phyloP scores from a whole-genome alignment of 2,329 filamentous ascomycete species.

The Fusarium newnesense region DNA sequence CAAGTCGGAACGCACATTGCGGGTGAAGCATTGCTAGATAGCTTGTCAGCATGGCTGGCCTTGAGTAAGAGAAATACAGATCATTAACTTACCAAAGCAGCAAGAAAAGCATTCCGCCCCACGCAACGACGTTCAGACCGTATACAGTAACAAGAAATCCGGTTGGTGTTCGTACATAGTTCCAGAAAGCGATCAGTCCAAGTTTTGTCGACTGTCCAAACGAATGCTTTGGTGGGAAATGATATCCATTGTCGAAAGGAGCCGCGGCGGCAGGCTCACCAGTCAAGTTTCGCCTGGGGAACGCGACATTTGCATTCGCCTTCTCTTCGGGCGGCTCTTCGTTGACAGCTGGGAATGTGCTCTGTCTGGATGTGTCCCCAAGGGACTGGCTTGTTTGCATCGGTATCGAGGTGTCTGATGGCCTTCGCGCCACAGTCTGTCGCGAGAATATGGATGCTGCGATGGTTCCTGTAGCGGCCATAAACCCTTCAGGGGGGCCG shows the following conservation, averaged over 20 bases:
- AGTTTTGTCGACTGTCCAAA: constrained; percentile 68
- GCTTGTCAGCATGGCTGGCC: constrained; percentile 12
- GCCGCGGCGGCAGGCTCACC: constrained; percentile 48
- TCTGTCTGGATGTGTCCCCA: constrained; percentile 40
- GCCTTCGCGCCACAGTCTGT: constrained; percentile 32
- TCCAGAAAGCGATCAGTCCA: constrained; percentile 71
- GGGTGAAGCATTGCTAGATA: constrained; percentile 54
- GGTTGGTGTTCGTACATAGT: constrained; percentile 78
- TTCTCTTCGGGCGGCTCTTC: constrained; percentile 35
- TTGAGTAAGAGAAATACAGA: neutral
- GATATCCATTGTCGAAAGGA: constrained; percentile 71
- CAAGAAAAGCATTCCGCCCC: constrained; percentile 92
- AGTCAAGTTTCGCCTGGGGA: constrained; percentile 9
- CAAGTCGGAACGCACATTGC: constrained; percentile 79
- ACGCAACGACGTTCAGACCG: constrained; percentile 83
- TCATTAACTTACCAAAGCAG: constrained; percentile 72
- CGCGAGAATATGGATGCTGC: constrained; percentile 53
- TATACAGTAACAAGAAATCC: constrained; percentile 84
- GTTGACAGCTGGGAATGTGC: constrained; percentile 29
- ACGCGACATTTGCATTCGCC: neutral
- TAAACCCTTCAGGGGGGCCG: constrained; percentile 58
- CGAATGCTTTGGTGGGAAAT: constrained; percentile 70
- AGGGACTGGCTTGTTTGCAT: constrained; percentile 30
- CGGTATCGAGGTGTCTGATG: constrained; percentile 31
- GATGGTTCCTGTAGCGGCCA: constrained; percentile 58